Base-by-base conservation (phyloP, 306 rosid species). In the Trifolium repens region DNA sequence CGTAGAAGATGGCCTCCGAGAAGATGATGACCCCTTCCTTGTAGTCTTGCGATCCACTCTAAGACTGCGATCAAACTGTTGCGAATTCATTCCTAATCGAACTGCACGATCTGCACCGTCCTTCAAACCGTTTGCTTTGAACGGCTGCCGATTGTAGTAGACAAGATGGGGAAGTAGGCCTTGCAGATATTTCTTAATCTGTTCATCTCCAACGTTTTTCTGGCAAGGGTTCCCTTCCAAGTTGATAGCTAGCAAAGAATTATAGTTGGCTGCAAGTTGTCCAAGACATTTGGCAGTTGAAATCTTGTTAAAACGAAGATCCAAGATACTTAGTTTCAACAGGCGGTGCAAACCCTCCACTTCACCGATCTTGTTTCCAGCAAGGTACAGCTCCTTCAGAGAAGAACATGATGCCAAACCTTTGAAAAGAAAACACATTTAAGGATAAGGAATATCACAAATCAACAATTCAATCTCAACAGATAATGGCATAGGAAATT, bases 331-430 rank as follows among this genome's bases (percentile, higher is more conserved):
- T 78, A 94, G 71, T 84, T 94, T 94, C 80, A 94, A 80, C 40
- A 94, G 90, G 34, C 99, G 96, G 86, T 94, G 99, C 72, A 94
- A 89, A 79, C 99, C 97, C 87, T 94, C 99, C 7, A 94, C 97
- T 82, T 94, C 99, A 4, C 96, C 88, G 69, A 94, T 92, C 75
- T 92, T 94, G 84, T 94, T 94, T 82, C 99, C 97, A 27, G 97
- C 89, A 59, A 94, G 79, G 87, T 94, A 94, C 88, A 94, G 79
- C 88, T 94, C 99, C 85, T 92, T 94, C 5, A 94, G 83, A 22
- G 96, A 84, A 16, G 99, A 88, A 81, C 97, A 92, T 3, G 97
- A 94, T 60, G 97, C 96, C 6, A 94, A 81, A 78, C 99, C 99
- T 94, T 77, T 46, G 62, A 83, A 53, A 78, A 60, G 14, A 47